Evolutionary conservation across 2,329 filamentous ascomycete species (phyloP), one percentile per base, ranked within the genome.

Genomic region (Neofusicoccum sp.): DNA sequence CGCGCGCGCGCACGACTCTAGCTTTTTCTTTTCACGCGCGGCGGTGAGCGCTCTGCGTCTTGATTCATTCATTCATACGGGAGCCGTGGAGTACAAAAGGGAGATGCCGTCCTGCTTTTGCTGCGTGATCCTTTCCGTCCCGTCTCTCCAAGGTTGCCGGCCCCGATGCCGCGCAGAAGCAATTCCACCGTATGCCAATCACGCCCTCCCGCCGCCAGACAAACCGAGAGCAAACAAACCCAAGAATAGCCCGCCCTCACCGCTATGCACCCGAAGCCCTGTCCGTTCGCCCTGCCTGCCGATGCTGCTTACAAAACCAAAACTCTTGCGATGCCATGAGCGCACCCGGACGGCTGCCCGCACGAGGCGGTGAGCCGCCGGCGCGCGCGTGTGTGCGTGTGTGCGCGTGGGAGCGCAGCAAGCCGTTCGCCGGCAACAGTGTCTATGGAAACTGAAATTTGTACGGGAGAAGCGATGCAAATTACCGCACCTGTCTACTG

Each of bases 391-490:
- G 4, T 20, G 20, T 28, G 24, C 33, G 11, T 36, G 24, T 20
- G 20, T 20, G 20, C 20, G 20, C 20, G 20, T 20, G 24, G 16
- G 40, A 12, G 40, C 24, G 48, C 36, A 9, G 33, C 36, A 33
- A 43, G 38, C 51, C 51, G 26, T 31, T 31, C 45, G 28, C 6
- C 48, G 49, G 49, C 38, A 54, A 43, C 40, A 38, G 16, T 40
- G 51, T 56, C 51, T 56, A 56, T 56, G 34, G 41, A 58, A 66
- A 62, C 14, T 24, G 40, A 65, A 62, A 63, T 64, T 67, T 67
- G 65, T 69, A 68, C 66, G 63, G 67, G 64, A 65, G 66, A 63
- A 36, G 61, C 4, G 16, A 64, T 66, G 66, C 64, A 62, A 51
- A 60, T 44, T 66, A 56, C 69, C 65, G 64, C 57, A 16, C 56